Evolutionary conservation across 1,139 yeast species (phyloP).

Genomic region (Suhomyces chickasaworum): DNA sequence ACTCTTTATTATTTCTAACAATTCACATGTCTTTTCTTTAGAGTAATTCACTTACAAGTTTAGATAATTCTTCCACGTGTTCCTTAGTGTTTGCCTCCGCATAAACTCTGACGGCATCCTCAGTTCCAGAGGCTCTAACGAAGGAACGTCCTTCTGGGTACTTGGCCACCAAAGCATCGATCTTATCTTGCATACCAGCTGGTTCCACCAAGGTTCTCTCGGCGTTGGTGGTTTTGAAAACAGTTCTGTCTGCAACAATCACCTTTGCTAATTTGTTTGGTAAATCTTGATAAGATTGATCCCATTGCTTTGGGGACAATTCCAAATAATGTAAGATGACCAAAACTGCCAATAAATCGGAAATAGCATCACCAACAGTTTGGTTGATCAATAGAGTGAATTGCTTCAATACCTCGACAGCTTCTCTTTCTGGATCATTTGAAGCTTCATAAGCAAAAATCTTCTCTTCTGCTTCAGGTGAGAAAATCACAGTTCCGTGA

Average conservation of each 20-base stretch:
- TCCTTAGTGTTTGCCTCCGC: slow-evolving; percentile 73
- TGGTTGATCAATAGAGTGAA: slow-evolving; percentile 82
- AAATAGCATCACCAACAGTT: slow-evolving; percentile 95
- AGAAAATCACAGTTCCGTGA: slow-evolving; percentile 94
- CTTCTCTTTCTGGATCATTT: slow-evolving; percentile 32
- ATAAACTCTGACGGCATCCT: slow-evolving; percentile 93
- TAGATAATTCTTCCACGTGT: slow-evolving; percentile 36
- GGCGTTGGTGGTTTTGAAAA: slow-evolving; percentile 85
- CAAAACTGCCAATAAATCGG: slow-evolving; percentile 80
- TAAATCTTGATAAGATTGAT: slow-evolving; percentile 72
- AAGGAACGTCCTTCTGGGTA: slow-evolving; percentile 76
- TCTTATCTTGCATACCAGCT: slow-evolving; percentile 69
- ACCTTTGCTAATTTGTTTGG: slow-evolving; percentile 86
- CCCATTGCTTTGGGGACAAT: slow-evolving; percentile 70
- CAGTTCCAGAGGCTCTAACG: slow-evolving; percentile 98
- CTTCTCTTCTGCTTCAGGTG: slow-evolving; percentile 52
- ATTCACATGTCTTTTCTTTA: too few species aligned
- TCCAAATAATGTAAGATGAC: slow-evolving; percentile 61
- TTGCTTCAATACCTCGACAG: slow-evolving; percentile 55
- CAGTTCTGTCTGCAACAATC: slow-evolving; percentile 75
- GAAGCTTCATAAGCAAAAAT: slow-evolving; percentile 30
- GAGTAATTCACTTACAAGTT: slow-evolving; percentile 34
- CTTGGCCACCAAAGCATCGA: slow-evolving; percentile 64
- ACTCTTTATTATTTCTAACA: too few species aligned
- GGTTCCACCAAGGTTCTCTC: slow-evolving; percentile 83